Base-by-base conservation (phyloP, 352 stramenopile genomes). In the Peronosclerospora sorghi region DNA sequence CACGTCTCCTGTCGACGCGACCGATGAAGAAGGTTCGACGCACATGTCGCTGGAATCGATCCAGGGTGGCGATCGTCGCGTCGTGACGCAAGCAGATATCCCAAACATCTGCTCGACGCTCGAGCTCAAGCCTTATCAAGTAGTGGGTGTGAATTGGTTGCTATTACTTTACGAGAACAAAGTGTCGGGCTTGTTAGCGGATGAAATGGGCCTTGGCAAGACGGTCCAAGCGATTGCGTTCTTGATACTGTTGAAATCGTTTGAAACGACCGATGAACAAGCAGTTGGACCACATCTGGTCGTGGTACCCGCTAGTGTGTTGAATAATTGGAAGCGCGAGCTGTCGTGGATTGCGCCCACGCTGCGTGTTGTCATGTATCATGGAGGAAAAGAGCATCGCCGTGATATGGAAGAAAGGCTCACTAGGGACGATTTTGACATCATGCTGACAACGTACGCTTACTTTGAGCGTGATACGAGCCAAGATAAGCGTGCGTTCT, bases 141-240 rank as follows among this genome's bases (percentile, higher is more conserved):
- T 85, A 2, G 80, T 90, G 18, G 80, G 80, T 2, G 54, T 93
- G 13, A 93, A 93, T 29, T 93, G 80, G 80, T 38, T 93, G 28
- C 42, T 89, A 18, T 28, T 90, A 12, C 54, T 90, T 4, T 76
- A 79, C 35, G 61, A 86, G 45, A 85, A 93, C 57, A 75, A 73
- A 9, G 64, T 90, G 17, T 89, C 75, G 5, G 72, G 76, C 7
- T 76, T 94, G 28, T 43, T 94, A 3, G 73, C 79, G 0, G 76
- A 96, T 47, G 85, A 96, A 42, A 96, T 96, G 89, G 87, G 89
- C 15, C 71, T 97, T 4, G 92, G 92, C 10, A 98, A 99, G 64
- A 94, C 81, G 2, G 78, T 90, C 2, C 81, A 94, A 46, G 83
- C 76, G n/a, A 83, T 91, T 48, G 24, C 76, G 1, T 94, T 91